Evolutionary conservation across 257 asterid genomes (phyloP).

Genomic region (Solanum chiquidenum): DNA sequence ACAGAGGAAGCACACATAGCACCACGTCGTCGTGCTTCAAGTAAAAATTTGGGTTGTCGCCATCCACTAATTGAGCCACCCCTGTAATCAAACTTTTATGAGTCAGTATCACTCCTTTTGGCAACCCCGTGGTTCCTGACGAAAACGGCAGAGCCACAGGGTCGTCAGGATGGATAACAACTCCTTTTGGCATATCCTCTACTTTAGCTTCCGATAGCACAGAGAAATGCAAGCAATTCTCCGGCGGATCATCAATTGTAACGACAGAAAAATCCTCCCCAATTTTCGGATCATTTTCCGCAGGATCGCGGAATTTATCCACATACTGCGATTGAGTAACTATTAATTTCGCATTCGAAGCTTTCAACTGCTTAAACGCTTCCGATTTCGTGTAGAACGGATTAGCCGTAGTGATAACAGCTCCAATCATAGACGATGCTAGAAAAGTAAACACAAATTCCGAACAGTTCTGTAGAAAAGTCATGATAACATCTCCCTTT

Average conservation of each 20-base stretch:
- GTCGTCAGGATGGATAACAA: slow-evolving; percentile 37
- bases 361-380: slow-evolving; percentile 54
- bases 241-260: slow-evolving; percentile 49
- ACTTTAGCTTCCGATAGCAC: slow-evolving; percentile 31
- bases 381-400: slow-evolving; percentile 53
- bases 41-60: slow-evolving; percentile 64
- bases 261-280: slow-evolving; percentile 39
- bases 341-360: slow-evolving; percentile 42
- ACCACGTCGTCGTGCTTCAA: slow-evolving; percentile 48
- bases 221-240: slow-evolving; percentile 50
- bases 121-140: slow-evolving; percentile 74
- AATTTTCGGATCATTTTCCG: slow-evolving; percentile 17
- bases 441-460: slow-evolving; percentile 73
- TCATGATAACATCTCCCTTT: slow-evolving; percentile 59
- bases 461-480: slow-evolving; percentile 56
- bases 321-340: slow-evolving; percentile 61
- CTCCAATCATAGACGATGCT: slow-evolving; percentile 71
- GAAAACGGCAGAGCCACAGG: slow-evolving; percentile 74
- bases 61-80: slow-evolving; percentile 76
- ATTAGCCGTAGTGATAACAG: slow-evolving; percentile 53
- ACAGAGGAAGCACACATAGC: slow-evolving; percentile 61
- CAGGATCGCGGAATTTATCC: slow-evolving; percentile 47
- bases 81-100: slow-evolving; percentile 66
- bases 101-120: slow-evolving; percentile 70
- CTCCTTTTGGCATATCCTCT: slow-evolving; percentile 13